Conservation (phyloP, 352 stramenopile genomes). For the Globisporangium abappressorium region DNA sequence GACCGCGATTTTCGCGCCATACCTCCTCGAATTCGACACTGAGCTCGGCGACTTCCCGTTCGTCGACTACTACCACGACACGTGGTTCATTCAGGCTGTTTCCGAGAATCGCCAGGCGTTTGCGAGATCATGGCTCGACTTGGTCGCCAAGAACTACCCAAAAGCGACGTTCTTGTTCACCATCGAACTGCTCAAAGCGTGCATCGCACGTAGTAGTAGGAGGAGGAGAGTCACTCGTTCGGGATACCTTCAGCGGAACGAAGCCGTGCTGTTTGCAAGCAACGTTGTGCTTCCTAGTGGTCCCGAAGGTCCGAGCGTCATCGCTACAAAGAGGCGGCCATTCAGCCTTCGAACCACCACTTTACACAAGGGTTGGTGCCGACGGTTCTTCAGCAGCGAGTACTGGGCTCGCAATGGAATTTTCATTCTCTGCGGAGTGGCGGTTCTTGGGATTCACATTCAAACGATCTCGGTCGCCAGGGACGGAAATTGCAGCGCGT, state of each 20-base stretch:
- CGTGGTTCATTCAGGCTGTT: slow-evolving; percentile 9
- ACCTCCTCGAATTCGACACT: slow-evolving; percentile 2
- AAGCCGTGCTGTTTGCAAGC: too few species aligned
- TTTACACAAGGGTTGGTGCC: not conserved
- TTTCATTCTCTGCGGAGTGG: not conserved
- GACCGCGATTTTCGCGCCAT: slow-evolving; percentile 6
- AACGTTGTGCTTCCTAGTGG: too few species aligned
- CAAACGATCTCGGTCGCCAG: not conserved
- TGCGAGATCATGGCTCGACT: slow-evolving; percentile 10
- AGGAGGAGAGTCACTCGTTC: too few species aligned
- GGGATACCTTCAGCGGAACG: not conserved
- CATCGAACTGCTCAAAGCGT: slow-evolving; percentile 1
- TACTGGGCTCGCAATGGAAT: not conserved
- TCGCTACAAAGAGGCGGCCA: not conserved
- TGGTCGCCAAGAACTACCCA: slow-evolving; percentile 5
- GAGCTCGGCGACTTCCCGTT: slow-evolving; percentile 5
- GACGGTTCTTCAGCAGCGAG: not conserved
- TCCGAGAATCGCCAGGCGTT: slow-evolving; percentile 5
- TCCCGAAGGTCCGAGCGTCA: too few species aligned
- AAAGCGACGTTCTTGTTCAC: not conserved
- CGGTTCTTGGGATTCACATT: not conserved
- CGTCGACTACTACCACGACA: slow-evolving; percentile 13
- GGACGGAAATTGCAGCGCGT: not conserved
- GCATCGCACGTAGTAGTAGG: not conserved
- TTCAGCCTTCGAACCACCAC: not conserved